Evolutionary conservation across 768 basidiomycete species (phyloP).

Genomic region (Trametopsis cervina): DNA sequence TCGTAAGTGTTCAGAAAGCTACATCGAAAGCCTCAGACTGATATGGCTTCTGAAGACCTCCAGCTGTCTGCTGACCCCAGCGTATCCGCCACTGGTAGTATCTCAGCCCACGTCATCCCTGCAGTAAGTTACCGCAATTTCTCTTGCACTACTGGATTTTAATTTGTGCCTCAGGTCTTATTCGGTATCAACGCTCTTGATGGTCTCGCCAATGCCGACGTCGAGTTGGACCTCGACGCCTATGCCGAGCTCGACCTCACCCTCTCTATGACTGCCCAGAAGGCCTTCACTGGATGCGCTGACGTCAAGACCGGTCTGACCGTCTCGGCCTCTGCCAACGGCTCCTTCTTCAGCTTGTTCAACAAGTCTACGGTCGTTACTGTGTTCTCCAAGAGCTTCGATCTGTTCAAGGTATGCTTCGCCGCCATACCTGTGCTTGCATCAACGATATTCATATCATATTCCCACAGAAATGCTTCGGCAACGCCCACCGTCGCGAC

Average conservation of each 20-base stretch:
- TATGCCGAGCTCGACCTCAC: conserved; percentile 22
- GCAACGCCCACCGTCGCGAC: conserved; percentile 2
- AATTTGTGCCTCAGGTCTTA: background rate
- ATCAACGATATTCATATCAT: too few relatives aligned
- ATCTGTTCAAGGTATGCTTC: conserved; percentile 19
- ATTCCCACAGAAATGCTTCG: conserved; percentile 18
- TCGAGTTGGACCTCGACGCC: conserved; percentile 36
- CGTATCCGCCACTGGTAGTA: conserved; percentile 32
- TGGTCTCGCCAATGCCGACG: conserved; percentile 26
- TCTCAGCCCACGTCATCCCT: conserved; percentile 35
- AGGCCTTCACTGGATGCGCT: conserved; percentile 15
- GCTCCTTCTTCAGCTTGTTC: conserved; percentile 19
- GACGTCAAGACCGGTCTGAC: conserved; percentile 17
- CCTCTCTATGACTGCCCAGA: conserved; percentile 16
- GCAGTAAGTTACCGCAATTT: background rate
- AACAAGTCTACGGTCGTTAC: conserved; percentile 13
- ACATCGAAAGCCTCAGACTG: background rate
- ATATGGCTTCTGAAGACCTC: conserved; percentile 25
- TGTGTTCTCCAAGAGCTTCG: conserved; percentile 18
- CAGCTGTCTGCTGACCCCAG: conserved; percentile 34
- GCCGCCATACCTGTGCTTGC: too few relatives aligned
- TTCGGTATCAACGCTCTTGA: conserved; percentile 38
- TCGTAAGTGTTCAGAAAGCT: conserved; percentile 14
- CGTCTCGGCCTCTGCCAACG: conserved; percentile 18
- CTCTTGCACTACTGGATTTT: conserved; percentile 22